These are phyloP conservation scores for Trypanosoma cruzi DNA, from an alignment of 208 protist genomes.

Conservation along the genomic window DNA sequence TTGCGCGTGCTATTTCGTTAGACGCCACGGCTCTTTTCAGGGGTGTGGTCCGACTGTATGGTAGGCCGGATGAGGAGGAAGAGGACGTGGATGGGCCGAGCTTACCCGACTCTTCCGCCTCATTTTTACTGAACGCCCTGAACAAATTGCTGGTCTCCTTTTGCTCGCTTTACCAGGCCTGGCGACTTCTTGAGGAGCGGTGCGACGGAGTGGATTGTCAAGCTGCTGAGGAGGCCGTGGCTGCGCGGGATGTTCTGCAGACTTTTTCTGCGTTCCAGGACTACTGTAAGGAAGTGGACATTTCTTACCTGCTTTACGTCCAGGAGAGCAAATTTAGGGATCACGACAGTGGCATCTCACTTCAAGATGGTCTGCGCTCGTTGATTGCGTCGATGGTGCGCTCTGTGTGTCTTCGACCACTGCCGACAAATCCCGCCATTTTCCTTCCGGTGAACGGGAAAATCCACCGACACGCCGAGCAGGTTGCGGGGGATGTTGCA, in stretches of 20 bases:
- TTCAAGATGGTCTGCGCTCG: constrained; percentile 13
- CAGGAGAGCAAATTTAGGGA: constrained; percentile 20
- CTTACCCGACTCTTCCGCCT: constrained; percentile 40
- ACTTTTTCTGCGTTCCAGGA: constrained; percentile 36
- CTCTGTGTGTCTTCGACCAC: constrained; percentile 20
- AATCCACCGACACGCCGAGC: neutral
- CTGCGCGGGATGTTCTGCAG: constrained; percentile 38
- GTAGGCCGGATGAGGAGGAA: neutral
- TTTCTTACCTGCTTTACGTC: constrained; percentile 64
- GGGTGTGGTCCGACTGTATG: constrained; percentile 57
- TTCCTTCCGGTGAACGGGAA: constrained; percentile 21
- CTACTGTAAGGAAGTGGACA: constrained; percentile 69
- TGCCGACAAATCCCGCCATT: constrained; percentile 25
- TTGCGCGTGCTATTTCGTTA: constrained; percentile 48
- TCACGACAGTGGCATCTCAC: neutral
- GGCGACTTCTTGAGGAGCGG: constrained; percentile 17
- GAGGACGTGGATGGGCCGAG: constrained; percentile 10
- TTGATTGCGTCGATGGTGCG: constrained; percentile 25
- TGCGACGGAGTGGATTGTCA: neutral
- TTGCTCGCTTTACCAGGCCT: constrained; percentile 45
- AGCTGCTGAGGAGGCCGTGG: neutral
- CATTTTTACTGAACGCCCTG: constrained; percentile 46
- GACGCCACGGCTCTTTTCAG: constrained; percentile 53
- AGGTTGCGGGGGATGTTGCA: neutral
- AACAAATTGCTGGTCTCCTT: constrained; percentile 56